A percentile compares a stretch with the other conserved stretches of the same genome.
phyloP scores from a whole-genome alignment of 257 asterid genomes.

The Rhazya stricta region DNA sequence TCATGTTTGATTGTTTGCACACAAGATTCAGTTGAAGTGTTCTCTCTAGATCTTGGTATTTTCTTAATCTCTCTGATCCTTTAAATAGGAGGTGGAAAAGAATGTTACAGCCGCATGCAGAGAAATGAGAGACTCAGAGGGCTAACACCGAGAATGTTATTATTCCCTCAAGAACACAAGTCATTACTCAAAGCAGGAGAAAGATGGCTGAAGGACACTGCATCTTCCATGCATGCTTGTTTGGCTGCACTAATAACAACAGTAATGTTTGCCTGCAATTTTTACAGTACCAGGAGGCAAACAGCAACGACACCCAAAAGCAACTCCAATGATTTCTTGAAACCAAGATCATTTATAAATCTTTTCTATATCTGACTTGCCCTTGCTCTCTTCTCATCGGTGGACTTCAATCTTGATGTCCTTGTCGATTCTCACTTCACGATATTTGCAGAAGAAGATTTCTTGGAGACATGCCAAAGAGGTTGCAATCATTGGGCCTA shows the following conservation, averaged over 20 bases:
- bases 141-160: constrained; percentile 23
- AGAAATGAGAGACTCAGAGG: constrained; percentile 28
- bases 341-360: constrained; percentile 24
- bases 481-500: constrained; percentile 34
- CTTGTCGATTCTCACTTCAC: constrained; percentile 37
- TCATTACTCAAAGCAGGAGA: constrained; percentile 25
- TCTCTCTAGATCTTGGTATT: not conserved
- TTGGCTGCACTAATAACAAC: constrained; percentile 31
- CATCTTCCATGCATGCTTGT: constrained; percentile 37
- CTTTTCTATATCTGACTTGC: constrained; percentile 22
- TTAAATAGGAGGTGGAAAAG: constrained; percentile 27
- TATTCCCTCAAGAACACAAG: constrained; percentile 33
- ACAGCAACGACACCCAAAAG: constrained; percentile 20
- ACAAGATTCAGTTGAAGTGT: no score
- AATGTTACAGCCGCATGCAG: constrained; percentile 24
- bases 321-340: constrained; percentile 22
- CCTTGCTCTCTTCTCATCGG: constrained; percentile 27
- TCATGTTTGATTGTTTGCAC: no score
- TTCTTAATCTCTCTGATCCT: not conserved
- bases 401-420: constrained; percentile 32
- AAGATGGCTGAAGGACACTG: constrained; percentile 38
- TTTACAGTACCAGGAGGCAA: constrained; percentile 36
- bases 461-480: constrained; percentile 27
- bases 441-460: constrained; percentile 41
- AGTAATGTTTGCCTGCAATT: constrained; percentile 36